A percentile compares a stretch with the other conserved stretches of the same genome.
phyloP scores from a whole-genome alignment of 306 rosid genomes.

The Spatholobus suberectus region DNA sequence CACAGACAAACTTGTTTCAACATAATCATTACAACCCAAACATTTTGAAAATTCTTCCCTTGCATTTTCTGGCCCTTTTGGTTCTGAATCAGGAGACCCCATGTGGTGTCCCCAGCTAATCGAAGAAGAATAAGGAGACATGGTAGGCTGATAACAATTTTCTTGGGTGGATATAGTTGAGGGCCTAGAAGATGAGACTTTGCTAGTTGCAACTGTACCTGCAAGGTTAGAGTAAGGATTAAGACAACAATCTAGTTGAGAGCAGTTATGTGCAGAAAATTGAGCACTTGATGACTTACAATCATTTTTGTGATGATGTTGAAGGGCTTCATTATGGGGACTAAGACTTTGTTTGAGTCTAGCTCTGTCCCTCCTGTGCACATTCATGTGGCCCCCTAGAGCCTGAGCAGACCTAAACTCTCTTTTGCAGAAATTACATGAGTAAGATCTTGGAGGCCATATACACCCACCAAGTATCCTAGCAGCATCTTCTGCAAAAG shows the following conservation, averaged over 20 bases:
- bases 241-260: not conserved
- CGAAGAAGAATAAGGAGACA: constrained; percentile 41
- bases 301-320: constrained; percentile 31
- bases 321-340: constrained; percentile 29
- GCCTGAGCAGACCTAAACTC: constrained; percentile 96
- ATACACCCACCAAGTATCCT: constrained; percentile 65
- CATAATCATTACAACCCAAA: constrained; percentile 36
- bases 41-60: constrained; percentile 37
- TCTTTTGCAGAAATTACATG: constrained; percentile 83
- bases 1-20: constrained; percentile 65
- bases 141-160: constrained; percentile 23
- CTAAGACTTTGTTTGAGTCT: constrained; percentile 63
- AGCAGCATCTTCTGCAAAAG: constrained; percentile 80
- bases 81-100: constrained; percentile 36
- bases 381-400: constrained; percentile 97
- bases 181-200: constrained; percentile 33
- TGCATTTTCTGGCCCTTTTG: constrained; percentile 34
- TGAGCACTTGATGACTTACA: constrained; percentile 39
- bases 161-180: constrained; percentile 34
- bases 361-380: constrained; percentile 88
- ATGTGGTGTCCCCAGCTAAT: constrained; percentile 27
- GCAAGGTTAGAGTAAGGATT: constrained; percentile 11
- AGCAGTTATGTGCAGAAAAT: constrained; percentile 18
- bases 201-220: constrained; percentile 29
- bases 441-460: constrained; percentile 92